Percentiles rank a stretch among this genome's conserved stretches.
These are phyloP conservation scores for Colletotrichum shisoi DNA, from an alignment of 2,329 filamentous ascomycete genomes.

Conservation along the genomic window DNA sequence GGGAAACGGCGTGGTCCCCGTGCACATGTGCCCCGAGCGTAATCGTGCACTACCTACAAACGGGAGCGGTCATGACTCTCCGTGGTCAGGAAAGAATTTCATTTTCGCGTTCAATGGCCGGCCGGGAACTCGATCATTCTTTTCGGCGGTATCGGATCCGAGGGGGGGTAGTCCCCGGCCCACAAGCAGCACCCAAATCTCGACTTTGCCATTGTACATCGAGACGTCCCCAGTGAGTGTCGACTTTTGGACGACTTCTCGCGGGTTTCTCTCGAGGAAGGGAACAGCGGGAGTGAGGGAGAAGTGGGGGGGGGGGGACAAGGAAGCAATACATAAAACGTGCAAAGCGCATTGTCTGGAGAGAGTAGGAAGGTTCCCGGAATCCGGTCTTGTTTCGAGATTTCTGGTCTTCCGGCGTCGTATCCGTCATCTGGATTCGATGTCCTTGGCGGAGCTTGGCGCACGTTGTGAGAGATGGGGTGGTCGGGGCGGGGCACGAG, in stretches of 20 bases:
- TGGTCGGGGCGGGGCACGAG: conserved; percentile 13
- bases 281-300: no score
- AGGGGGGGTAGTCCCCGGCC: not conserved
- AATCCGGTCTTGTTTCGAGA: conserved; percentile 33
- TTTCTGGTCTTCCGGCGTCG: not conserved
- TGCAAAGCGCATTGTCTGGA: conserved; percentile 5
- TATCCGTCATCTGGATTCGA: conserved; percentile 35
- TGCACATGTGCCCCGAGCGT: conserved; percentile 8
- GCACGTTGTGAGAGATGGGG: conserved; percentile 36
- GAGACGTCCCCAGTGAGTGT: not conserved
- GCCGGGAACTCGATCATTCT: not conserved
- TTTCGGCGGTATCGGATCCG: not conserved
- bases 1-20: conserved; percentile 3
- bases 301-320: no score
- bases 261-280: not conserved
- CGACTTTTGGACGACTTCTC: conserved; percentile 10
- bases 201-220: not conserved
- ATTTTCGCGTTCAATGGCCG: not conserved
- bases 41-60: not conserved
- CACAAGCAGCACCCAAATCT: not conserved
- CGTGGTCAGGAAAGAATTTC: not conserved
- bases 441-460: conserved; percentile 35
- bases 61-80: conserved; percentile 13
- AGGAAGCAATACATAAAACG: conserved; percentile 9
- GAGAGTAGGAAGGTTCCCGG: not conserved